phyloP scores from a whole-genome alignment of 352 stramenopile genomes.

The Blastocystis sp. region DNA sequence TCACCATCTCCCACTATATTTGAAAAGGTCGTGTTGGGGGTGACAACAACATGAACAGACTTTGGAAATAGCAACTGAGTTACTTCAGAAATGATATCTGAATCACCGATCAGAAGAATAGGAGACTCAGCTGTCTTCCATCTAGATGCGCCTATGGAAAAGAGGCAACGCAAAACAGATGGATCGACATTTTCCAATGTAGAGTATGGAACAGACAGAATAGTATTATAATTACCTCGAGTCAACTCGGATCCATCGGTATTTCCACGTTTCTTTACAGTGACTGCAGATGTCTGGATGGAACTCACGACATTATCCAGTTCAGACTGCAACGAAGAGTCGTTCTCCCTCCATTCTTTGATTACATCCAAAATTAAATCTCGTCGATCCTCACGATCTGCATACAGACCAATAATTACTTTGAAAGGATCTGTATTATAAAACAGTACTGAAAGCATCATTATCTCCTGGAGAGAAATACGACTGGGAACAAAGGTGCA shows the following conservation, averaged over 20 bases:
- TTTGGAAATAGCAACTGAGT: background rate
- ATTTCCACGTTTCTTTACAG: too few species aligned
- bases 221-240: background rate
- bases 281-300: too few species aligned
- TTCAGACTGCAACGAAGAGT: background rate
- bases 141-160: background rate
- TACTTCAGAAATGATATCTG: background rate
- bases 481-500: background rate
- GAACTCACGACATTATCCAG: too few species aligned
- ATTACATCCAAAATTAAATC: background rate
- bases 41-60: background rate
- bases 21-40: background rate
- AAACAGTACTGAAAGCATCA: background rate
- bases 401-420: background rate
- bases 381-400: background rate
- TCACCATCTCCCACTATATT: background rate
- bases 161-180: background rate
- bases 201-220: background rate
- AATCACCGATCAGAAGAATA: conserved; percentile 5
- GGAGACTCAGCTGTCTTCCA: background rate
- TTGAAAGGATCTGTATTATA: background rate
- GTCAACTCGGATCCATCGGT: background rate
- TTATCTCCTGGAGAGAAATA: background rate
- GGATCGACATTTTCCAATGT: background rate
- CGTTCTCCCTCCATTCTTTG: background rate